These are phyloP conservation scores for Xylaria bambusicola DNA, from an alignment of 495 filamentous ascomycete species.

Conservation along the genomic window DNA sequence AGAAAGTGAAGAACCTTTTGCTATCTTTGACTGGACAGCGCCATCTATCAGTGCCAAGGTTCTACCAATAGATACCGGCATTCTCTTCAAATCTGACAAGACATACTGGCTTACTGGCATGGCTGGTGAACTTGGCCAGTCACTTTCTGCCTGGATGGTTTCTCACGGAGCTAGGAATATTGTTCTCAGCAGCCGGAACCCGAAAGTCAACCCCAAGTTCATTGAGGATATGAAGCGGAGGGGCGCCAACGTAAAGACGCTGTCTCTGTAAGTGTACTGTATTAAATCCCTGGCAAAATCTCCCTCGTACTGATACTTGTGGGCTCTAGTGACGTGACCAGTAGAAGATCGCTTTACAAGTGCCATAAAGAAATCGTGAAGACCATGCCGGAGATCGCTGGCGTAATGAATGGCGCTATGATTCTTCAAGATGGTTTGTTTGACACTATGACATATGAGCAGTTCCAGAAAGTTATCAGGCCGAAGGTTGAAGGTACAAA, in stretches of 20 bases:
- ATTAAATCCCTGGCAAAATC: too few relatives aligned
- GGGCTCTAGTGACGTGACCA: conserved; percentile 16
- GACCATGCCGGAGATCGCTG: conserved; percentile 39
- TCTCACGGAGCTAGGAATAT: conserved; percentile 47
- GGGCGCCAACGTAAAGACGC: too few relatives aligned
- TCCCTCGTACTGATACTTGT: conserved; percentile 6
- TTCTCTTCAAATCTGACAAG: conserved; percentile 33
- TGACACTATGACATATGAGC: conserved; percentile 26
- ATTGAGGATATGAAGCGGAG: conserved; percentile 8
- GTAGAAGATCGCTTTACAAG: conserved; percentile 7
- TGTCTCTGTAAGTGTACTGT: too few relatives aligned
- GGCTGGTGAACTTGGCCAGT: conserved; percentile 47
- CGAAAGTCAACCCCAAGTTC: conserved; percentile 14
- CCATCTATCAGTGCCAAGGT: neutral
- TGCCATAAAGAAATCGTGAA: conserved; percentile 12
- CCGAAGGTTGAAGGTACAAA: conserved; percentile 41
- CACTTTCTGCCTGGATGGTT: conserved; percentile 53
- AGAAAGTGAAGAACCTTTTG: too few relatives aligned
- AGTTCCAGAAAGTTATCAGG: conserved; percentile 23
- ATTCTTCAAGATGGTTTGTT: conserved; percentile 38
- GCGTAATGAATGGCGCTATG: conserved; percentile 45
- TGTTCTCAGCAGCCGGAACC: conserved; percentile 46
- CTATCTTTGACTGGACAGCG: neutral
- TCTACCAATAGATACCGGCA: neutral
- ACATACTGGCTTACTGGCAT: conserved; percentile 54